Conservation (phyloP, 768 basidiomycete species). For the Leccinum sublutescens region DNA sequence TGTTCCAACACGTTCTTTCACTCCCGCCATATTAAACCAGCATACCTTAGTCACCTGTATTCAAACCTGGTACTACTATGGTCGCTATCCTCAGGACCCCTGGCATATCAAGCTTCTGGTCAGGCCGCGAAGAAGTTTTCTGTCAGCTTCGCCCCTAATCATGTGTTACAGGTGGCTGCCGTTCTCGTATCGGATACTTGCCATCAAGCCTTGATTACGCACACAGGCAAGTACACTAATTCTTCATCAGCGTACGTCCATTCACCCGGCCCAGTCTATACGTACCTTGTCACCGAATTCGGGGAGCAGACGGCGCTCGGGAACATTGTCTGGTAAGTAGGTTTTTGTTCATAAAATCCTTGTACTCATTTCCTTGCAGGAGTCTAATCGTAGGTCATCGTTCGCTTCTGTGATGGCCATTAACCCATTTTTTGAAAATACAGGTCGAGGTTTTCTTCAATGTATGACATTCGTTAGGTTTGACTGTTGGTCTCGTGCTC, state of each 20-base stretch:
- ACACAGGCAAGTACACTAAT: slow-evolving; percentile 40
- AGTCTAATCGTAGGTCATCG: slow-evolving; percentile 25
- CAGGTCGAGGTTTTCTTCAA: slow-evolving; percentile 57
- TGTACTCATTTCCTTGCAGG: slow-evolving; percentile 14
- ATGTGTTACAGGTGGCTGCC: slow-evolving; percentile 42
- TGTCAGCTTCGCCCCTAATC: neutral
- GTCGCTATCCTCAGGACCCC: slow-evolving; percentile 46
- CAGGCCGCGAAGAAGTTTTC: slow-evolving; percentile 10
- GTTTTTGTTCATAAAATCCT: neutral
- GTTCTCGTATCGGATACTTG: slow-evolving; percentile 54
- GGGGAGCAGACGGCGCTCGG: slow-evolving; percentile 28
- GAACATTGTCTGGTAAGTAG: slow-evolving; percentile 44
- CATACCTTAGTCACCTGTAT: slow-evolving; percentile 47
- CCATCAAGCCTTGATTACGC: slow-evolving; percentile 57
- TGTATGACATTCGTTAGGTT: slow-evolving; percentile 21
- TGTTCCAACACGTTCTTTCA: slow-evolving; percentile 6
- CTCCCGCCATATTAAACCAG: slow-evolving; percentile 6
- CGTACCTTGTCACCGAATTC: slow-evolving; percentile 46
- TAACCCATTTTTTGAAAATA: neutral
- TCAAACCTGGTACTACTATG: slow-evolving; percentile 58
- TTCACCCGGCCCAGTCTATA: slow-evolving; percentile 39
- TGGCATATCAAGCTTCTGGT: slow-evolving; percentile 53
- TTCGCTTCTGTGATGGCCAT: neutral
- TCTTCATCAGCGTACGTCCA: neutral
- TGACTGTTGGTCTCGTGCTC: neutral